Percentiles rank a stretch among this genome's conserved stretches.
Conservation (phyloP, 768 basidiomycete species). For the Auriscalpium microsporum region DNA sequence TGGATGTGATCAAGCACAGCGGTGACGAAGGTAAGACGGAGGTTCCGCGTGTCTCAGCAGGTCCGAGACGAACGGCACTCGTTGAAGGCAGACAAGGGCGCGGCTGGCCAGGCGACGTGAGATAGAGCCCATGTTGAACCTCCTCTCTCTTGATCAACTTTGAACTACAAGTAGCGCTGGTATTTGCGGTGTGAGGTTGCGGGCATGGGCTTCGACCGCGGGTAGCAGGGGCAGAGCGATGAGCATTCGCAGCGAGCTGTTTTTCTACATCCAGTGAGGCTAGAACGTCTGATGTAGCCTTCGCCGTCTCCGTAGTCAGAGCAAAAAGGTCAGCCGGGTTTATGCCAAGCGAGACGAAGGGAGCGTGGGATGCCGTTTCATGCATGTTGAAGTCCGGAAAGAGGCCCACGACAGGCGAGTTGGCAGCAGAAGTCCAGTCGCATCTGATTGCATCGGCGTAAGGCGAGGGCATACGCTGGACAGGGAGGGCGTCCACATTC, state of each 20-base stretch:
- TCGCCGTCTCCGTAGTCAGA: background rate
- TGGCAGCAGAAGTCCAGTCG: background rate
- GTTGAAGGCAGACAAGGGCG: background rate
- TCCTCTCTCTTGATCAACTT: background rate
- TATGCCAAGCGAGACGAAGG: conserved; percentile 21
- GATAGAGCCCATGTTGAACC: background rate
- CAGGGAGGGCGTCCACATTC: background rate
- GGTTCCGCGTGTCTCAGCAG: background rate
- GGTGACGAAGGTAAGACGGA: background rate
- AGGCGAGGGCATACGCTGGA: background rate
- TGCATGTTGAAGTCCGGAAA: conserved; percentile 30
- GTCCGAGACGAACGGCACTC: background rate
- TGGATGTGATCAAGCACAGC: background rate
- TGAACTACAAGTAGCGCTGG: no score
- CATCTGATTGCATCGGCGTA: background rate
- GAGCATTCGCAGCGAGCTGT: background rate
- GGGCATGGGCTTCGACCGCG: no score
- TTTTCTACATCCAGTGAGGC: background rate
- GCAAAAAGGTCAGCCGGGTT: conserved; percentile 34
- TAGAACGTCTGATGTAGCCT: background rate
- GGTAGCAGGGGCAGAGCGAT: background rate
- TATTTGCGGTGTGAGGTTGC: no score
- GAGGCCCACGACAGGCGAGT: conserved; percentile 16
- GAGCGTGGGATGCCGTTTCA: conserved; percentile 14
- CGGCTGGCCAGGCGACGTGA: background rate